phyloP scores from a whole-genome alignment of 495 filamentous ascomycete genomes.

The Haplographium delicatum region DNA sequence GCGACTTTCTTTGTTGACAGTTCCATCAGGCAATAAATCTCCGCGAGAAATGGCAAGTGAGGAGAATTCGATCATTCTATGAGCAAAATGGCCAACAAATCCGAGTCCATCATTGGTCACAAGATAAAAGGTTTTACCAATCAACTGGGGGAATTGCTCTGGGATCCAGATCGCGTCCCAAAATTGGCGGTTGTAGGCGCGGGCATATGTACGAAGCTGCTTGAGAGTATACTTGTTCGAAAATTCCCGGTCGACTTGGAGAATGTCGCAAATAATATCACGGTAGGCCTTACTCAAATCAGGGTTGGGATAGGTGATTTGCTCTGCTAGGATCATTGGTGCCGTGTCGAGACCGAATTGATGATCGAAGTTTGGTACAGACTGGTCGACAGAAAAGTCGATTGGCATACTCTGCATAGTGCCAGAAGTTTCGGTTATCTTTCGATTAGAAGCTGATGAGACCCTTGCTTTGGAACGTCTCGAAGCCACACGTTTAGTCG shows the following conservation, averaged over 20 bases:
- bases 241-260: neutral
- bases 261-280: neutral
- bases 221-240: neutral
- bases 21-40: neutral
- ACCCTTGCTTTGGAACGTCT: too few relatives aligned
- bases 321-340: too few relatives aligned
- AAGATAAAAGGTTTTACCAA: neutral
- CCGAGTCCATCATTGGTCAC: neutral
- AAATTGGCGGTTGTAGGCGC: neutral
- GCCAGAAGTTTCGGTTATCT: too few relatives aligned
- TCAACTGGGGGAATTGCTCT: neutral
- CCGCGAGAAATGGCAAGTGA: neutral
- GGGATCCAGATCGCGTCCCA: neutral
- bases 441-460: too few relatives aligned
- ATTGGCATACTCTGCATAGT: too few relatives aligned
- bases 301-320: too few relatives aligned
- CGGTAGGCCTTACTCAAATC: too few relatives aligned
- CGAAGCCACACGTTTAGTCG: too few relatives aligned
- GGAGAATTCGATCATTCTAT: neutral
- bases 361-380: too few relatives aligned
- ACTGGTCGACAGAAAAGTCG: too few relatives aligned
- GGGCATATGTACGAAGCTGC: conserved; percentile 1
- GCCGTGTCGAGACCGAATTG: too few relatives aligned
- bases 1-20: neutral
- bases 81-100: neutral